Evolutionary conservation across 2,329 filamentous ascomycete species (phyloP), one percentile per base, ranked within the genome.

Genomic region (Penicillium sp.): DNA sequence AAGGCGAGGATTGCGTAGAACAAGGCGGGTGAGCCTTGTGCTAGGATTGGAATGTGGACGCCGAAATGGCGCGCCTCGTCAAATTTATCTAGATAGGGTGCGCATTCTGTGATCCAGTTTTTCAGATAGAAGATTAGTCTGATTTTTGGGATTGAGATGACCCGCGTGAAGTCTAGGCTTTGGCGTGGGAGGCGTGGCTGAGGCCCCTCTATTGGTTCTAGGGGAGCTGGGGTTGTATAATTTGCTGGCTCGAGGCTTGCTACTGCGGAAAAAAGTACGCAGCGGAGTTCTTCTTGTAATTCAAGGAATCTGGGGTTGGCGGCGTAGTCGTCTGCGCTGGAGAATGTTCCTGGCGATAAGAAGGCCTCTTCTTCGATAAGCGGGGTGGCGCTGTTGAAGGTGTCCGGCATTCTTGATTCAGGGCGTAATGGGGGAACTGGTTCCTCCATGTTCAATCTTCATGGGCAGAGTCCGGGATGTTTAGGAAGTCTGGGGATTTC

Each of bases 1-100:
- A 84, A 76, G 0, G 82, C 81, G 8, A 84, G 69, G 40, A 84
- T 76, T 0, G 80, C 79, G 52, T 80, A 81, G 8, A 80, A 70
- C n/a, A 83, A 57, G 23, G 78, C 71, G 0, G 75, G 69, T 13
- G 77, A 77, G 25, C 70, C 71, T 56, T 78, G 76, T 0, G 81
- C 80, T 27, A 83, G 68, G 2, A 81, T 70, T 0, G 82, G 78
- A 3, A 84, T 73, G 4, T 80, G 75, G 2, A 80, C 77, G 9
- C 80, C 80, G 57, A 84, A 84, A 60, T 80, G 76, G 3, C 80
- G 77, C 5, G 77, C 71, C 38, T 76, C 72, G 56, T 85, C 82
- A 42, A 83, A 83, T 63, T 83, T 84, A 62, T 85, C 82, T 3
- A 85, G 75, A 74, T 80, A 60, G 0, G 65, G 67, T 0, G 67